Conservation (phyloP, 192 early-diverging fungal genomes). For the Coemansia sp. region DNA sequence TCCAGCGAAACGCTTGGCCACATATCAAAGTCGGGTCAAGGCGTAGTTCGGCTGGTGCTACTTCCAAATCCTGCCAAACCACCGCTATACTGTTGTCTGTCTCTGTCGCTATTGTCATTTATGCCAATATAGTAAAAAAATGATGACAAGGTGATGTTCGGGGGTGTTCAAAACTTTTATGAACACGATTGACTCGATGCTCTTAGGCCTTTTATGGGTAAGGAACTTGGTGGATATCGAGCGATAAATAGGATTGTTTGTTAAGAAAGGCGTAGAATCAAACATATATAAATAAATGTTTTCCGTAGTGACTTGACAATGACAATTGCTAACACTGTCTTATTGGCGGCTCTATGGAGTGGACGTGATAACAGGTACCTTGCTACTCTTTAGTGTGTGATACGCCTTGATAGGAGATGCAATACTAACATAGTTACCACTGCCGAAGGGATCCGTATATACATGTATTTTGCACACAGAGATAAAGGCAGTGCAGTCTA, state of each 20-base stretch:
- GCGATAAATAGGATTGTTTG: neutral
- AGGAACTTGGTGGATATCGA: neutral
- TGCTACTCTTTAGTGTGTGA: neutral
- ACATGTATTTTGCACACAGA: neutral
- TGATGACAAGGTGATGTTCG: too few species aligned
- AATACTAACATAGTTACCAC: neutral
- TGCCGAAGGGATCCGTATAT: neutral
- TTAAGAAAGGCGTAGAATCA: neutral
- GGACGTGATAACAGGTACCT: neutral
- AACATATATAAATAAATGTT: neutral
- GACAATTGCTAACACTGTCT: too few species aligned
- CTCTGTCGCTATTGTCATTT: conserved; percentile 2
- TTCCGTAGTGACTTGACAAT: neutral
- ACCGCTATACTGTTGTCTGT: neutral
- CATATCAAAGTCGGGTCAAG: conserved; percentile 81
- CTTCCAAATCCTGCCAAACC: conserved; percentile 57
- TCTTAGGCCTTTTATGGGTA: neutral
- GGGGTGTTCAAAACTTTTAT: too few species aligned
- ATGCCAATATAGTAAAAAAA: neutral
- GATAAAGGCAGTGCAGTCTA: too few species aligned
- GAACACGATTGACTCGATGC: neutral
- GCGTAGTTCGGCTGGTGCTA: conserved; percentile 68
- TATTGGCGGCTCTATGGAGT: too few species aligned
- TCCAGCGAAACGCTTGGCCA: conserved; percentile 94
- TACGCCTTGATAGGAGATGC: neutral